Base-by-base conservation (phyloP, 2,329 filamentous ascomycete genomes). In the Colletotrichum tabaci region DNA sequence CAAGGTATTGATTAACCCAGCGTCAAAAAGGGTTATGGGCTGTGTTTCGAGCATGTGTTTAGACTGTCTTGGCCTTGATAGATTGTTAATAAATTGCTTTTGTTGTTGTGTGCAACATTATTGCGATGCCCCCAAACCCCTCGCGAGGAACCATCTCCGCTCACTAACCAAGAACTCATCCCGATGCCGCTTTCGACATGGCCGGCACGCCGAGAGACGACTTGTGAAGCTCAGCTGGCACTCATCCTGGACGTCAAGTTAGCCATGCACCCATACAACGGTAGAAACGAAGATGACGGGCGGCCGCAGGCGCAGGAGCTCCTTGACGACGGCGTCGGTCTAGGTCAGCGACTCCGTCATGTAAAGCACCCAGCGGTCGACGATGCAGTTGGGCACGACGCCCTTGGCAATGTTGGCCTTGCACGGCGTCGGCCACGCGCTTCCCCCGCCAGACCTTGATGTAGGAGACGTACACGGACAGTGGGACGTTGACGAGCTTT, bases 401-500 rank as follows among this genome's bases (percentile, higher is more conserved):
- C 92, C 93, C 46, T 88, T 85, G 69, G 90, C 88, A 91, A 95
- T 93, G 74, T 90, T 88, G 21, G 89, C 87, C 79, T 92, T 94
- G 79, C 91, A 94, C 91, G 80, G 90, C 91, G 76, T 94, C 91
- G 40, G 93, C 90, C 6, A 88, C 89, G 76, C 93, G 92, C 83
- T 94, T 94, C 56, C 93, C 93, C 67, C 90, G 89, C 92, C 93
- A 95, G 4, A 88, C 88, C 84, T 93, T 94, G 66, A 92, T 94
- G 81, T 88, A 94, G 0, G 93, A 93, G 16, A 95, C 80, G 76
- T 94, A 93, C 77, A 95, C 89, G 0, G 83, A 85, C 0, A 86
- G 67, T 4, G 93, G 93, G 77, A 95, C 90, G 82, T 95, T 95
- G 84, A 95, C 93, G 26, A 95, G 87, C 80, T 95, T 95, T 93